Conservation (phyloP, 2,329 filamentous ascomycete genomes). For the Colletotrichum eleusines region DNA sequence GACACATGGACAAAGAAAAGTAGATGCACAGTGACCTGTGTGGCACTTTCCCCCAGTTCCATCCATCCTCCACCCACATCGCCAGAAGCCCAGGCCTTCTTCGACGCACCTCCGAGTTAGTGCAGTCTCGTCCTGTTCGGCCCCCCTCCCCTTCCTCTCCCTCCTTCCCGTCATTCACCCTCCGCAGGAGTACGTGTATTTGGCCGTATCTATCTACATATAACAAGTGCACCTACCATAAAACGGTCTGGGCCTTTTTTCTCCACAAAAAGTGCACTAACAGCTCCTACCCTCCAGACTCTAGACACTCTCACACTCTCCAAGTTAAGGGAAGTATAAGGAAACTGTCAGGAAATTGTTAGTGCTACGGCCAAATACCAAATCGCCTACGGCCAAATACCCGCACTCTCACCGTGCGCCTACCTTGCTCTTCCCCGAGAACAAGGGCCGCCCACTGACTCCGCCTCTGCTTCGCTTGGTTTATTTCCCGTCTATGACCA, state of each 20-base stretch:
- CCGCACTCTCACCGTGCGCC: too few species aligned
- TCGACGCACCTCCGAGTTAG: constrained; percentile 17
- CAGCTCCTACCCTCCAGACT: too few species aligned
- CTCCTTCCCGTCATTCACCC: constrained; percentile 12
- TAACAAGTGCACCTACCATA: too few species aligned
- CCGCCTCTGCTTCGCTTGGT: constrained; percentile 9
- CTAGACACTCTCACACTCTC: too few species aligned
- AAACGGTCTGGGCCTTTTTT: too few species aligned
- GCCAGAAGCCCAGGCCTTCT: constrained; percentile 36
- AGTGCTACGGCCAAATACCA: too few species aligned
- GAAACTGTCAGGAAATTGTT: too few species aligned
- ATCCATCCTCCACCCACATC: constrained; percentile 12
- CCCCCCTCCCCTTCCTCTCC: constrained; percentile 28
- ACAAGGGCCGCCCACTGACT: constrained; percentile 3
- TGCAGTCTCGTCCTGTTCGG: neutral
- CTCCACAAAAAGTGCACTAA: too few species aligned
- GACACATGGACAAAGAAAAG: constrained; percentile 15
- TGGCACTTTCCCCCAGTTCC: constrained; percentile 29
- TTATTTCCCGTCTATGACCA: constrained; percentile 14
- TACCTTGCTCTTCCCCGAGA: constrained; percentile 4
- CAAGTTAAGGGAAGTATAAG: too few species aligned
- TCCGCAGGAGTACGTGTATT: too few species aligned
- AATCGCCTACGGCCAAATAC: too few species aligned
- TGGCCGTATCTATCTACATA: too few species aligned
- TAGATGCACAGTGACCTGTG: constrained; percentile 30